Evolutionary conservation across 805 yeast genomes (phyloP), one percentile per base, ranked within the genome.

Genomic region (Lipomyces oligophaga): DNA sequence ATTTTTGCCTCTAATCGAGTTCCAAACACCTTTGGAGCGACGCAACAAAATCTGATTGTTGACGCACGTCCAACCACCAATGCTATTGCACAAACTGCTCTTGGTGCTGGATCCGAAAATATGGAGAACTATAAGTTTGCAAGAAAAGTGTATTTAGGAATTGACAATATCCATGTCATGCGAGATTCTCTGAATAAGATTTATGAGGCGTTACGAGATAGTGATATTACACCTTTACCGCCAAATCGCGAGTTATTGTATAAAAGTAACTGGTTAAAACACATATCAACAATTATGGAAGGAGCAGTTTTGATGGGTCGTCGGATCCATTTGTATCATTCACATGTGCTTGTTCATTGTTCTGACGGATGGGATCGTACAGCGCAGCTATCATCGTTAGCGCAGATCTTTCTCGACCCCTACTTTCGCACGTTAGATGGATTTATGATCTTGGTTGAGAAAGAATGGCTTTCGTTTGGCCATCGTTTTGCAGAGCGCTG

Each of bases 281-380:
- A 86, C 50, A 68, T 86, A 2, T 71, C 80, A 8, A 72, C 83
- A 18, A 72, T 90, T 28, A 64, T 93, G 40, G 80, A 80, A 38
- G 81, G 94, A 0, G 83, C 88, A 0, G 89, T 85, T 45, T 74
- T 84, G 28, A 76, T 93, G 38, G 79, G 83, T 21, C 83, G 86
- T 60, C 83, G 90, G n/a, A 75, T 93, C 19, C 85, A 85, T 43
- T 77, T 82, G 58, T 86, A 87, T 64, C 79, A 81, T 52, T 83
- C 93, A 16, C 94, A 90, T 63, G 74, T 90, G 3, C 63, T 93
- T 7, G 76, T 93, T 5, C 98, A 93, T 68, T 93, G 98, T 63
- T 87, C 97, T 0, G 98, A 93, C 68, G 98, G 98, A 1, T 93
- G 98, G 98, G 98, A 93, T 63, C 72, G 98, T 47, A 93, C 98